Percentiles rank a stretch among this genome's conserved stretches.
Conservation (phyloP, 257 asterid species). For the Solanum chmielewskii region DNA sequence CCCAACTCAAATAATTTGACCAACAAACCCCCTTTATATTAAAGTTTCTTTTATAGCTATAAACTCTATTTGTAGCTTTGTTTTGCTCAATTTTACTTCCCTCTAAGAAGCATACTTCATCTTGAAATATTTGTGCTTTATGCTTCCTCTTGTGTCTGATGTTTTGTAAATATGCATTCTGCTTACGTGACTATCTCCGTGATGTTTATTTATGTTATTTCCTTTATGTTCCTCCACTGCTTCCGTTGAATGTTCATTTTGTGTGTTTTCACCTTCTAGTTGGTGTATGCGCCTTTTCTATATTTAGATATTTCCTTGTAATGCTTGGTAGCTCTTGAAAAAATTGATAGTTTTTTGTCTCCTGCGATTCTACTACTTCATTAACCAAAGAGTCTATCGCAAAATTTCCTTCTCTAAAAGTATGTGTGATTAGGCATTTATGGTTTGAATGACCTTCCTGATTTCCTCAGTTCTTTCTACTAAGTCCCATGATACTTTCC, state of each 20-base stretch:
- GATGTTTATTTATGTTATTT: neutral
- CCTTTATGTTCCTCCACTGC: neutral
- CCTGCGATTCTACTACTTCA: neutral
- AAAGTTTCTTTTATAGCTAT: too few relatives aligned
- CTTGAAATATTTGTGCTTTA: neutral
- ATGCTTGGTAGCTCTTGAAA: neutral
- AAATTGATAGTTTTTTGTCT: neutral
- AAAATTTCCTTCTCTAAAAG: neutral
- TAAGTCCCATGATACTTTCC: neutral
- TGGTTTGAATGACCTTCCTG: neutral
- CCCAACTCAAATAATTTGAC: neutral
- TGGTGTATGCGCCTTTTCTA: neutral
- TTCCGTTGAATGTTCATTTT: neutral
- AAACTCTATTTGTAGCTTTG: neutral
- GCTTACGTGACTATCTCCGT: neutral
- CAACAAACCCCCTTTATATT: neutral
- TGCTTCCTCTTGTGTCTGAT: neutral
- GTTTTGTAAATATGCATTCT: neutral
- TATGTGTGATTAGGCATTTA: neutral
- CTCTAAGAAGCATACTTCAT: neutral
- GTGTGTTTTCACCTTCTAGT: neutral
- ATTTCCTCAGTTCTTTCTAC: neutral
- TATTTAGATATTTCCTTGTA: neutral
- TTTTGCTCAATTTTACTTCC: neutral
- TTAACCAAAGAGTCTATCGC: neutral